A percentile compares a stretch with the other conserved stretches of the same genome.
phyloP scores from a whole-genome alignment of 306 rosid species.

The Prunus armeniaca region DNA sequence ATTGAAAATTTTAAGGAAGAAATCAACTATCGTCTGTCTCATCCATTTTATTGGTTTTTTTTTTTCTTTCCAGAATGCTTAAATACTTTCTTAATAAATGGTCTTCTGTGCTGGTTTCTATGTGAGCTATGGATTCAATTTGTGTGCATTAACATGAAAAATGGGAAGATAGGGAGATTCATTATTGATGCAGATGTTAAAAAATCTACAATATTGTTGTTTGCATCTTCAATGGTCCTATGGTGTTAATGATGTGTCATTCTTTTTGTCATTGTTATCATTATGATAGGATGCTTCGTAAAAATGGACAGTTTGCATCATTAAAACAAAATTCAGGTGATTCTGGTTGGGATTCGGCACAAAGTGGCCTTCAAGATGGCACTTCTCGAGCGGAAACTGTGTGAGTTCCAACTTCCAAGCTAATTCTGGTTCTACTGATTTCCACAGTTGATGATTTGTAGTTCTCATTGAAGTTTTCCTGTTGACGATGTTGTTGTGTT shows the following conservation, averaged over 20 bases:
- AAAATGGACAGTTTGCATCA: slow-evolving; percentile 89
- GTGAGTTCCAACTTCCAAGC: slow-evolving; percentile 65
- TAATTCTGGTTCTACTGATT: slow-evolving; percentile 7
- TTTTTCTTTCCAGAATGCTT: no score
- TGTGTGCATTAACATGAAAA: background rate
- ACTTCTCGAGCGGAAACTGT: slow-evolving; percentile 57
- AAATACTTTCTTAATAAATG: no score
- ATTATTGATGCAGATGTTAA: background rate
- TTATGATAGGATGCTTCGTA: slow-evolving; percentile 80
- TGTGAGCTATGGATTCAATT: background rate
- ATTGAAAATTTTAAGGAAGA: no score
- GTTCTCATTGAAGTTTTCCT: background rate
- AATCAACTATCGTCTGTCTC: no score
- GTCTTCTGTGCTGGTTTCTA: background rate
- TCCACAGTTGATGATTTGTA: background rate
- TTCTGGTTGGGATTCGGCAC: slow-evolving; percentile 60
- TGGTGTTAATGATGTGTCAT: slow-evolving; percentile 4
- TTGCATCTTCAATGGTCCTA: background rate
- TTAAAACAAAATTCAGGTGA: slow-evolving; percentile 61
- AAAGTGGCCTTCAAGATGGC: slow-evolving; percentile 57
- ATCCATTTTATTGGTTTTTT: background rate
- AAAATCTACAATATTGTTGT: background rate
- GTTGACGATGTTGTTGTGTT: background rate
- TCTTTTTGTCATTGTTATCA: slow-evolving; percentile 16
- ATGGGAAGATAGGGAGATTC: background rate